These are phyloP conservation scores for Forsythia viridissima DNA, from an alignment of 257 asterid genomes.

Conservation along the genomic window DNA sequence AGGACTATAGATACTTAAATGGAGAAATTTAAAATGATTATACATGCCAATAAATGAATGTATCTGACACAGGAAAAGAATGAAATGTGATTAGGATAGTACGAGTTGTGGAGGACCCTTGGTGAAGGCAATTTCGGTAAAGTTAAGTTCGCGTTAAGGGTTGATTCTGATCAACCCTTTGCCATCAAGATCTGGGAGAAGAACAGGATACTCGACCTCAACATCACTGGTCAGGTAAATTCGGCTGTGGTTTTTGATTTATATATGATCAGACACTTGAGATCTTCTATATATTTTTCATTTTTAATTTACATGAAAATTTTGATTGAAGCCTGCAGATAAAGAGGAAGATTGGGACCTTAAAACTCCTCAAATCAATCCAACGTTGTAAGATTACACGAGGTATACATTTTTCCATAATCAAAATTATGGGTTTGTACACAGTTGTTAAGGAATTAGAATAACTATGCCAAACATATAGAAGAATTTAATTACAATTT, in stretches of 20 bases:
- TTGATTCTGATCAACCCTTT: conserved; percentile 58
- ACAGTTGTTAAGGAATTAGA: too few relatives aligned
- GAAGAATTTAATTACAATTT: too few relatives aligned
- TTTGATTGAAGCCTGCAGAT: conserved; percentile 51
- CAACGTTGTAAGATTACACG: conserved; percentile 80
- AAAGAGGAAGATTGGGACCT: conserved; percentile 89
- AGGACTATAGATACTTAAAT: too few relatives aligned
- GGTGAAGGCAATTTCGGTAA: conserved; percentile 96
- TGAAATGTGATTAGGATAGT: conserved; percentile 73
- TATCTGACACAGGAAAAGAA: conserved; percentile 25
- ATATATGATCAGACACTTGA: too few relatives aligned
- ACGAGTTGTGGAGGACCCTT: conserved; percentile 75
- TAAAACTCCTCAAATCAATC: conserved; percentile 90
- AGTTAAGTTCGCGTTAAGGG: conserved; percentile 69
- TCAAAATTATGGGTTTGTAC: background rate
- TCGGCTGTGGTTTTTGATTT: background rate
- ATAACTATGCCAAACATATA: too few relatives aligned
- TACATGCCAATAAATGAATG: too few relatives aligned
- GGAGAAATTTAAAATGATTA: too few relatives aligned
- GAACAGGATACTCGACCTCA: conserved; percentile 63
- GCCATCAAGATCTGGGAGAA: conserved; percentile 86
- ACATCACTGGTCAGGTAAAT: conserved; percentile 69
- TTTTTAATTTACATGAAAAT: background rate
- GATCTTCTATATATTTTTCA: background rate
- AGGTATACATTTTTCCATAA: conserved; percentile 41